Evolutionary conservation across 1,139 yeast species (phyloP), one percentile per base, ranked within the genome.

Genomic region (Hyphopichia fennica): DNA sequence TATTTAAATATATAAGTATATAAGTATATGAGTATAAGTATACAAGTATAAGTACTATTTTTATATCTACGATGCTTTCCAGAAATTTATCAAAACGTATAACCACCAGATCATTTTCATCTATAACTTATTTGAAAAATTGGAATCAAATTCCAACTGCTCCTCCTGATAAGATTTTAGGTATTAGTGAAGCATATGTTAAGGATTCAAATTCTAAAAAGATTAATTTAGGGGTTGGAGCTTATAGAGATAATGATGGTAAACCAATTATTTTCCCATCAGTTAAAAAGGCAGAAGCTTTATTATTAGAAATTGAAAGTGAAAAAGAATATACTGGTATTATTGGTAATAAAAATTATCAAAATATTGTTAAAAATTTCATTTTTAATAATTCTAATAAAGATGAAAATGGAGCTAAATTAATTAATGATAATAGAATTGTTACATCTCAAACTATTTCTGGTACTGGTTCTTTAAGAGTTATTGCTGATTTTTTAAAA

Each of bases 111-210:
- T 52, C 45, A 28, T 56, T 59, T 43, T 58, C 63, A 43, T 52
- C 57, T 43, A 35, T 52, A 40, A 48, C 39, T 41, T 45, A 50
- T 41, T 50, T 47, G 34, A 48, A 54, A 36, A 49, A 46, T 36
- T 72, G 76, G 77, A 62, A 59, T 46, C 72, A 71, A 20, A 71
- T 74, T 48, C 78, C 80, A 42, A 77, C 77, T 58, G 87, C 87
- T 23, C 86, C 87, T 37, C 84, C 90, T 23, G 93, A 85, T 64
- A 82, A 84, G 55, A 84, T 85, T 48, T 69, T 85, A 55, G 91
- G 91, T 34, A 73, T 84, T 43, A 69, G 83, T 28, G 84, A 79
- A 49, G 77, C 81, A 47, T 73, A 48, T 56, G 62, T 56, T 45
- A 69, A 67, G 47, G 79, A 73, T 52, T 27, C 62, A 43, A 73